Evolutionary conservation across 2,329 filamentous ascomycete genomes (phyloP).

Genomic region (Pseudocercospora eumusae): DNA sequence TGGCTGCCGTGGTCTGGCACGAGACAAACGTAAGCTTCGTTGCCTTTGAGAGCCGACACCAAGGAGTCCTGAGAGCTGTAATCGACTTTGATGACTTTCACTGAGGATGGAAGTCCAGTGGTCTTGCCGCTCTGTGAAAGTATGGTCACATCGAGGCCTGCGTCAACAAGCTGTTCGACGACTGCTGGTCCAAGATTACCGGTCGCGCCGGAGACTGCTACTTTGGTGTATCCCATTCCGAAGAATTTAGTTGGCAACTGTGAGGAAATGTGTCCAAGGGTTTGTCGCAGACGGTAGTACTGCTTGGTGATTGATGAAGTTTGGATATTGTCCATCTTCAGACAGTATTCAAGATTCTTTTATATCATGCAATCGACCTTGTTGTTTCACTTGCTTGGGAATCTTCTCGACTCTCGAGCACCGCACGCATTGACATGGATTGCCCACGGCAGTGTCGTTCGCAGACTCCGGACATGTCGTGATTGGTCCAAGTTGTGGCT

Average conservation of each 20-base stretch:
- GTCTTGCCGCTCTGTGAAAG: constrained; percentile 49
- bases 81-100: constrained; percentile 47
- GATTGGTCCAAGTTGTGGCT: neutral
- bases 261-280: neutral
- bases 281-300: neutral
- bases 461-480: neutral
- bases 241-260: neutral
- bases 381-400: neutral
- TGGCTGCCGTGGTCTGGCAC: constrained; percentile 21
- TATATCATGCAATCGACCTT: neutral
- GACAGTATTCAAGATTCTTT: neutral
- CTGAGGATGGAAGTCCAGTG: constrained; percentile 43
- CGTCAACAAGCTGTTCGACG: constrained; percentile 45
- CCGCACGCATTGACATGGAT: constrained; percentile 6
- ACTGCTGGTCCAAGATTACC: constrained; percentile 49
- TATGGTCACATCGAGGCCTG: constrained; percentile 48
- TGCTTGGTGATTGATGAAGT: neutral
- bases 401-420: constrained; percentile 8
- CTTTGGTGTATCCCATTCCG: constrained; percentile 27
- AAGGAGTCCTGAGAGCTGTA: constrained; percentile 49
- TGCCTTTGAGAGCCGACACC: constrained; percentile 39
- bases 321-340: neutral
- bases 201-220: constrained; percentile 40
- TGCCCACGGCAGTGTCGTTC: neutral
- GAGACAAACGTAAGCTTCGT: constrained; percentile 40